phyloP scores from a whole-genome alignment of 2,329 filamentous ascomycete species.

The Penicillium sp. region DNA sequence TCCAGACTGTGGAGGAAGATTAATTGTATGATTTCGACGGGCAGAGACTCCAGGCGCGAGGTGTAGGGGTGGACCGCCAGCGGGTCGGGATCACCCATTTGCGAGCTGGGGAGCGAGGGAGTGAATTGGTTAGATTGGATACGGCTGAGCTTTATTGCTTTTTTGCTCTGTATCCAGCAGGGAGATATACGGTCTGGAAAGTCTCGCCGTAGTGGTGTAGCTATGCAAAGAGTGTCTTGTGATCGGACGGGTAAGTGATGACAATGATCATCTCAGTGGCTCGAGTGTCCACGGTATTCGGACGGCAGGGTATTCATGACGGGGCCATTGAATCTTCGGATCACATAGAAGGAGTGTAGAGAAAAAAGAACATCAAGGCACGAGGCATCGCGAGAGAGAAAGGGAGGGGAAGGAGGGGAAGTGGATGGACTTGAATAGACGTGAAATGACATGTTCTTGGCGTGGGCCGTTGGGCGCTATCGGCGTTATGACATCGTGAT shows the following conservation, averaged over 20 bases:
- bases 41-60: conserved; percentile 47
- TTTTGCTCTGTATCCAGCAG: neutral
- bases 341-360: neutral
- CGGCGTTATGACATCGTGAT: neutral
- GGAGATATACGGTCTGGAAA: neutral
- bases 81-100: conserved; percentile 18
- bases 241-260: neutral
- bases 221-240: neutral
- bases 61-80: conserved; percentile 20
- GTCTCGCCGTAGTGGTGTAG: neutral
- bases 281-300: conserved; percentile 1
- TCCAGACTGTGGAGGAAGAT: conserved; percentile 56
- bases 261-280: conserved; percentile 10
- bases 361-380: neutral
- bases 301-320: neutral
- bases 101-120: conserved; percentile 1
- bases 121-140: neutral
- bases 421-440: conserved; percentile 15
- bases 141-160: neutral
- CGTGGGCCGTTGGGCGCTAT: neutral
- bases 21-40: conserved; percentile 51
- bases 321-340: neutral
- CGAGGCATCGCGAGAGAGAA: neutral
- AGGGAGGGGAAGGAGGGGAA: conserved; percentile 6
- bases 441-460: conserved; percentile 20